Evolutionary conservation across 208 protist species (phyloP), one percentile per base, ranked within the genome.

Genomic region (Novymonas esmeraldas): DNA sequence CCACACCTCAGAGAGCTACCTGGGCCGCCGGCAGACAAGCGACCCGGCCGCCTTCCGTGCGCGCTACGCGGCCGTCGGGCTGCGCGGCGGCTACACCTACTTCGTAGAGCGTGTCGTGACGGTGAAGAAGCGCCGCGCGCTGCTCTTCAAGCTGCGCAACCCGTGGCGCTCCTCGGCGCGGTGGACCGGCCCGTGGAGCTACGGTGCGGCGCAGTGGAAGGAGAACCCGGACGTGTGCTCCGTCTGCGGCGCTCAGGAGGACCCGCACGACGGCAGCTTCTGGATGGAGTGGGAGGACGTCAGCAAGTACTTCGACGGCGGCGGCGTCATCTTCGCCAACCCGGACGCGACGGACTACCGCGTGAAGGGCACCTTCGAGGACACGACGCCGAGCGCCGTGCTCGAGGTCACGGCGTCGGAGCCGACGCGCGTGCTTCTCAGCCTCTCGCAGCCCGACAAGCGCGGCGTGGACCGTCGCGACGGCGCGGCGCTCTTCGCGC

Each of bases 401-500:
- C 68, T 94, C 0, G 70, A 85, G 59, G 61, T 95, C n/a, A 65
- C 36, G 10, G 82, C 73, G 2, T 46, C 48, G 14, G 64, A 79
- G 64, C 67, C 70, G n/a, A 71, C 72, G 31, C 50, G 48, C 29
- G 75, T 84, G 42, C 34, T 73, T 14, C 38, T 89, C n/a, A 78
- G 73, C 16, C 74, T 94, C 34, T 85, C 84, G 16, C 88, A 94
- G 67, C 82, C 69, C 41, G 87, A 93, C 57, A 89, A 89, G 70
- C 87, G 87, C 16, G 86, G 86, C 36, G 31, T 80, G 16, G 36
- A 61, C 10, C 34, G 70, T 34, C 34, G 24, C 0, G 52, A 76
- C 18, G 57, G 62, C 16, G 67, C 75, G 13, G 70, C 79, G 29
- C 55, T 50, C 34, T 75, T 76, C 39, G 75, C 82, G 3, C 78